Conservation (phyloP, 352 stramenopile genomes). For the Hyaloperonospora arabidopsidis region DNA sequence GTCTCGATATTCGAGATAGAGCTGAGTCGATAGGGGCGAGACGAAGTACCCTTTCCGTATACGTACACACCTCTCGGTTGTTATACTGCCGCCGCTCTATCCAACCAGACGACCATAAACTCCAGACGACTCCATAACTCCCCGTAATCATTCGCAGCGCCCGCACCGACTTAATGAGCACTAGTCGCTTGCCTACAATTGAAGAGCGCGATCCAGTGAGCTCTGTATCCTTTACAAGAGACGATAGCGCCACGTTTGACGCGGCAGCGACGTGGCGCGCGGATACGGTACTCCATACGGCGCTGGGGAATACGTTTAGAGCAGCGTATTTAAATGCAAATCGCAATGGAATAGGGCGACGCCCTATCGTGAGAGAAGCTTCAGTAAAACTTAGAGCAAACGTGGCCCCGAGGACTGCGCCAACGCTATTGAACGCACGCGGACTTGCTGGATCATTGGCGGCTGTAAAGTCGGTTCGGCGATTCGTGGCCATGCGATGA, state of each 20-base stretch:
- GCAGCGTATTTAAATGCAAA: slow-evolving; percentile 53
- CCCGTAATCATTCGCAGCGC: slow-evolving; percentile 37
- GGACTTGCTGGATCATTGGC: too few species aligned
- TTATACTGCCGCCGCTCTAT: not conserved
- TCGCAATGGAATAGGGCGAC: slow-evolving; percentile 54
- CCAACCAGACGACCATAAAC: slow-evolving; percentile 26
- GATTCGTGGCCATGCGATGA: too few species aligned
- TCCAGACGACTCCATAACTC: slow-evolving; percentile 62
- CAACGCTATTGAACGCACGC: slow-evolving; percentile 4
- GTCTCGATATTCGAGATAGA: slow-evolving; percentile 35
- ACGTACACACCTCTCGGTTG: not conserved
- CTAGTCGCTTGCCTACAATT: slow-evolving; percentile 27
- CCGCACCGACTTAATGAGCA: slow-evolving; percentile 43
- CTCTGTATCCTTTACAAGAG: slow-evolving; percentile 23
- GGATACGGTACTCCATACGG: slow-evolving; percentile 48
- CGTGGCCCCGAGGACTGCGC: slow-evolving; percentile 21
- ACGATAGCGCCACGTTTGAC: slow-evolving; percentile 23
- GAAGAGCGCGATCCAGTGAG: slow-evolving; percentile 5
- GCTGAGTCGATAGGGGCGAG: slow-evolving; percentile 35
- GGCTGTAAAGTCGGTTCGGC: too few species aligned
- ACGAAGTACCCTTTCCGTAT: slow-evolving; percentile 40
- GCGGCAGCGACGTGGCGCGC: slow-evolving; percentile 39
- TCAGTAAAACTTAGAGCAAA: slow-evolving; percentile 55
- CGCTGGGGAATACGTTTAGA: slow-evolving; percentile 53
- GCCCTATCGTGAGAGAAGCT: slow-evolving; percentile 47